A percentile compares a stretch with the other conserved stretches of the same genome.
These are phyloP conservation scores for Lizonia empirigonia DNA, from an alignment of 2,329 filamentous ascomycete species.

Conservation along the genomic window DNA sequence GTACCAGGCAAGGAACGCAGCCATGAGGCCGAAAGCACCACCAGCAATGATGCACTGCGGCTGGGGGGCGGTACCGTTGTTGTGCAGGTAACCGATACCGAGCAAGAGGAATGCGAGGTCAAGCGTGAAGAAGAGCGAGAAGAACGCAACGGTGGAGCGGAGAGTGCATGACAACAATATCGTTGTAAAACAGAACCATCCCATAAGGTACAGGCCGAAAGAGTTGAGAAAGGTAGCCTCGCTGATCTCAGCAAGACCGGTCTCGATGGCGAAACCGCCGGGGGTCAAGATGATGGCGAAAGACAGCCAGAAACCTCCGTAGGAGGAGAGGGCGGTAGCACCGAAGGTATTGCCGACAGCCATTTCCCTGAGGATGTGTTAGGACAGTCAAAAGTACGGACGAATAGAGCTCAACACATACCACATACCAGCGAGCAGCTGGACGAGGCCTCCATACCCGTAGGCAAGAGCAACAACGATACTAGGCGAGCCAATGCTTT, in stretches of 20 bases:
- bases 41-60: conserved; percentile 56
- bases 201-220: conserved; percentile 64
- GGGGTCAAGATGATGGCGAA: conserved; percentile 64
- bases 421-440: conserved; percentile 61
- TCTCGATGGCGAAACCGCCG: conserved; percentile 57
- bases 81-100: conserved; percentile 58
- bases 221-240: conserved; percentile 56
- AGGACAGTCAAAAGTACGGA: background rate
- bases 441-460: conserved; percentile 58
- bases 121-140: conserved; percentile 63
- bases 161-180: conserved; percentile 63
- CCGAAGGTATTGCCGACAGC: conserved; percentile 67
- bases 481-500: conserved; percentile 51
- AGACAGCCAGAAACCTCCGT: conserved; percentile 67
- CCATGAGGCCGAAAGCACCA: conserved; percentile 59
- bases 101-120: conserved; percentile 65
- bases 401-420: conserved; percentile 46
- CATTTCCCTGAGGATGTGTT: conserved; percentile 53
- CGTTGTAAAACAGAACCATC: conserved; percentile 65
- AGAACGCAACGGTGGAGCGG: conserved; percentile 64
- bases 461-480: conserved; percentile 57
- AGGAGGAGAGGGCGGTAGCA: conserved; percentile 65
- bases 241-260: conserved; percentile 44
- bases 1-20: conserved; percentile 61
- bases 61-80: conserved; percentile 51